Base-by-base conservation (phyloP, 148 eudicot genomes). In the Arbutus unedo region DNA sequence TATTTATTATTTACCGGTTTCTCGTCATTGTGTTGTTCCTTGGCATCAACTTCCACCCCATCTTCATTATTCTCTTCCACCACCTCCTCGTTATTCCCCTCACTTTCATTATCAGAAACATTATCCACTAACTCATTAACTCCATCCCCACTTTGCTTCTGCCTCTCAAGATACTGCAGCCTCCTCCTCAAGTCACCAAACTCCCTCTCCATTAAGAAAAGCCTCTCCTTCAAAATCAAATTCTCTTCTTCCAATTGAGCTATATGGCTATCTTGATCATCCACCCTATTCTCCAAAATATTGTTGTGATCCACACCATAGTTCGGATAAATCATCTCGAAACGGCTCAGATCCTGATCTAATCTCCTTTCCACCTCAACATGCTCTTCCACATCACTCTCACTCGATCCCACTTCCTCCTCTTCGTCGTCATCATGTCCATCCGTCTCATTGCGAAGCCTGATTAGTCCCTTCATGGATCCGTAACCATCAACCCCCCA, bases 401-500 rank as follows among this genome's bases (percentile, higher is more conserved):
- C 84, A 47, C 87, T 82, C 14, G 82, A 50, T 1, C 82, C 87
- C 4, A 78, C 84, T 11, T 57, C 78, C 15, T 44, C 70, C 50
- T 82, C 85, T 3, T 67, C 87, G 14, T 82, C 87, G 0, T 74
- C 77, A 25, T 74, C 87, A 67, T 82, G 85, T 0, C 49, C 87
- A 79, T 82, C 87, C 2, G 50, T 81, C 3, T 82, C 82, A 8
- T 79, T 48, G 16, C 87, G 55, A 9, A 85, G 68, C 76, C 87
- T 81, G 75, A 85, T 85, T 11, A 85, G 38, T 5, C 87, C 87
- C 56, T 82, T 85, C 87, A 85, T 85, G 44, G 87, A 82, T 3
- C 87, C 87, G 23, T 85, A 85, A 5, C 85, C 87, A 54, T 85
- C 85, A 2, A 85, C 87, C 1, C 87, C 87, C 87, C 87, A 85